Conservation (phyloP, 352 stramenopile genomes). For the Globisporangium apiculatum region DNA sequence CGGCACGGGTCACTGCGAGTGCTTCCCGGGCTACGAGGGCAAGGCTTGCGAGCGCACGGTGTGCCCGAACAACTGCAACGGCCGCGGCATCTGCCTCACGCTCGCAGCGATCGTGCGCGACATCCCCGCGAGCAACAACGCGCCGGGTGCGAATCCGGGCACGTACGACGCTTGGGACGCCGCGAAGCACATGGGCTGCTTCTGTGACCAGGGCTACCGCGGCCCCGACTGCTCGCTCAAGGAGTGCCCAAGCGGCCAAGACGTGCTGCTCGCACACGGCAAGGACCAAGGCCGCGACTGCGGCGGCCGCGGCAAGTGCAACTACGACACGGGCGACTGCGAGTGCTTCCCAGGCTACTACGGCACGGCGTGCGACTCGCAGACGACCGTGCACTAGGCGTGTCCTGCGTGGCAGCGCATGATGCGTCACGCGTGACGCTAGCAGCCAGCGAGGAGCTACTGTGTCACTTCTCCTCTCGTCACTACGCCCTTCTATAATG, state of each 20-base stretch:
- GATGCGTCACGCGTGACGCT: no score
- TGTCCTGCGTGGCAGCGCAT: neutral
- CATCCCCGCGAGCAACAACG: neutral
- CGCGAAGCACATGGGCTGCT: conserved; percentile 92
- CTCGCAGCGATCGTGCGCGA: conserved; percentile 74
- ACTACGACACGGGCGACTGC: conserved; percentile 91
- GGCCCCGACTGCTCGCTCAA: conserved; percentile 94
- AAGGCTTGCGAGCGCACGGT: conserved; percentile 89
- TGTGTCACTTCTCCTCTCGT: no score
- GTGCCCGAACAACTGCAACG: conserved; percentile 94
- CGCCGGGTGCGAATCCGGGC: neutral
- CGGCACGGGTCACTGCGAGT: conserved; percentile 84
- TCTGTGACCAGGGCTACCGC: conserved; percentile 92
- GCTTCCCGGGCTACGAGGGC: conserved; percentile 86
- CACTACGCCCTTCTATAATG: no score
- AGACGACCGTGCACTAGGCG: conserved; percentile 75
- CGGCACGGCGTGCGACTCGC: conserved; percentile 86
- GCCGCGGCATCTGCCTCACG: conserved; percentile 91
- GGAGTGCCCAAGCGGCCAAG: conserved; percentile 89
- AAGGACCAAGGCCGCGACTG: conserved; percentile 79
- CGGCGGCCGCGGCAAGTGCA: conserved; percentile 93
- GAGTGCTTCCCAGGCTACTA: conserved; percentile 94
- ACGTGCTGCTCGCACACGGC: conserved; percentile 88
- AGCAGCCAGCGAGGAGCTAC: no score
- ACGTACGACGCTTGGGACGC: conserved; percentile 86